phyloP scores from a whole-genome alignment of 108 stramenopile genomes.

The Cyclotella kingstonii region DNA sequence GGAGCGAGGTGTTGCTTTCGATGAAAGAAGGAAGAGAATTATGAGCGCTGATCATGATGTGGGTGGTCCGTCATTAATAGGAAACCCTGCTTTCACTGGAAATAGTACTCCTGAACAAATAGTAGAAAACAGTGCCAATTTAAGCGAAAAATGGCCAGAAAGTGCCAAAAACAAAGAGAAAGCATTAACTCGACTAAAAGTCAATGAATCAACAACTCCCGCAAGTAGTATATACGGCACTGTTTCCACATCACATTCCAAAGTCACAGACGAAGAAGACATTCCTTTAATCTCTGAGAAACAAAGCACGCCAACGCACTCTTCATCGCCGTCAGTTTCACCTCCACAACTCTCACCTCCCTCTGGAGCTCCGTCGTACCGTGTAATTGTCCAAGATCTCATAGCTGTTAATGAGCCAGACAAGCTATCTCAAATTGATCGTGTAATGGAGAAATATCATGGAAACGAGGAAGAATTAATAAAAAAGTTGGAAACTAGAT shows the following conservation, averaged over 20 bases:
- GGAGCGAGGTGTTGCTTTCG: slow-evolving; percentile 20
- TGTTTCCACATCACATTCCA: no score
- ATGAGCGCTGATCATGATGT: slow-evolving; percentile 31
- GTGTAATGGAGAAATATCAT: slow-evolving; percentile 42
- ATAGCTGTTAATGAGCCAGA: slow-evolving; percentile 40
- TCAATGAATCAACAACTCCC: no score
- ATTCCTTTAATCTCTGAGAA: background rate
- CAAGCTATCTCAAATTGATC: slow-evolving; percentile 38
- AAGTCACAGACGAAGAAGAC: background rate
- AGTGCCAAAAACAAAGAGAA: no score
- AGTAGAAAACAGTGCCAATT: no score
- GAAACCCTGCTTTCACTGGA: no score
- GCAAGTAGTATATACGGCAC: no score
- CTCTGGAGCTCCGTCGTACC: slow-evolving; percentile 24
- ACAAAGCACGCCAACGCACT: background rate
- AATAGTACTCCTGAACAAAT: no score
- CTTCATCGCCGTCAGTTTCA: background rate
- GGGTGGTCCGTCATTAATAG: slow-evolving; percentile 13
- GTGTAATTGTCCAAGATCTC: slow-evolving; percentile 17
- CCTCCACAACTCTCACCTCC: slow-evolving; percentile 25
- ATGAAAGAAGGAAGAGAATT: slow-evolving; percentile 28
- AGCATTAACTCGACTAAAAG: no score
- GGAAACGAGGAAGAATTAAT: slow-evolving; percentile 51
- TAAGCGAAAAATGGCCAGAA: no score
- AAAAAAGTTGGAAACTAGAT: slow-evolving; percentile 37